A percentile compares a stretch with the other conserved stretches of the same genome.
Conservation (phyloP, 2,329 filamentous ascomycete species). For the Cladophialophora bantiana region DNA sequence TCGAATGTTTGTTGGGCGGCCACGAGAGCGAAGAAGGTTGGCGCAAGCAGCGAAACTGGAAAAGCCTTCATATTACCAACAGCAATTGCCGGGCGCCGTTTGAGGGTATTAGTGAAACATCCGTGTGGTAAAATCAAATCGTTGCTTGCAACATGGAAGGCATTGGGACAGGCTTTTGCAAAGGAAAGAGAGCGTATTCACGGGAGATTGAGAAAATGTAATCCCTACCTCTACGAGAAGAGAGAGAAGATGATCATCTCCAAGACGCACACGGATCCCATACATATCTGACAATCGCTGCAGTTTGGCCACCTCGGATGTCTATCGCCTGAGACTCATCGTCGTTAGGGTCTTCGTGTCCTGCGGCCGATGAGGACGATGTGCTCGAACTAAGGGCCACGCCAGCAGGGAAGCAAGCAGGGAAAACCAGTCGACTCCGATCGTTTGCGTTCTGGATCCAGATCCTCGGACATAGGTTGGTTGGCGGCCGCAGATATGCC, state of each 20-base stretch:
- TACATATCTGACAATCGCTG: conserved; percentile 18
- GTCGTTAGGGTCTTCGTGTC: conserved; percentile 14
- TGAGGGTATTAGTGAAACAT: neutral
- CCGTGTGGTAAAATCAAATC: neutral
- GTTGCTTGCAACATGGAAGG: neutral
- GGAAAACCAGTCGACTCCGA: conserved; percentile 21
- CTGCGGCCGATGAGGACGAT: conserved; percentile 13
- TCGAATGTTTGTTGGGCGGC: conserved; percentile 28
- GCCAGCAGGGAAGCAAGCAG: conserved; percentile 22
- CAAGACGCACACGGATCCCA: neutral
- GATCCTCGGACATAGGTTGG: conserved; percentile 11
- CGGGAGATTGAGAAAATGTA: neutral
- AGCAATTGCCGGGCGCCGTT: neutral
- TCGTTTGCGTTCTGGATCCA: conserved; percentile 31
- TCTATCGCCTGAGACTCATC: neutral
- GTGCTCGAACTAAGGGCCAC: conserved; percentile 20
- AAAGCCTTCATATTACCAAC: conserved; percentile 22
- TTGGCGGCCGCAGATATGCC: conserved; percentile 1
- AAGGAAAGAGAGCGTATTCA: conserved; percentile 18
- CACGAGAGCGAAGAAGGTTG: conserved; percentile 7
- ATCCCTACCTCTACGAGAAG: conserved; percentile 10
- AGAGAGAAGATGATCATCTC: conserved; percentile 17
- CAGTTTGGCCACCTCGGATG: conserved; percentile 15
- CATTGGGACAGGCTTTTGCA: conserved; percentile 5
- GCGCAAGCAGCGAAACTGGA: conserved; percentile 13